phyloP scores from a whole-genome alignment of 305 asterid species.

The Fraxinus sp. region DNA sequence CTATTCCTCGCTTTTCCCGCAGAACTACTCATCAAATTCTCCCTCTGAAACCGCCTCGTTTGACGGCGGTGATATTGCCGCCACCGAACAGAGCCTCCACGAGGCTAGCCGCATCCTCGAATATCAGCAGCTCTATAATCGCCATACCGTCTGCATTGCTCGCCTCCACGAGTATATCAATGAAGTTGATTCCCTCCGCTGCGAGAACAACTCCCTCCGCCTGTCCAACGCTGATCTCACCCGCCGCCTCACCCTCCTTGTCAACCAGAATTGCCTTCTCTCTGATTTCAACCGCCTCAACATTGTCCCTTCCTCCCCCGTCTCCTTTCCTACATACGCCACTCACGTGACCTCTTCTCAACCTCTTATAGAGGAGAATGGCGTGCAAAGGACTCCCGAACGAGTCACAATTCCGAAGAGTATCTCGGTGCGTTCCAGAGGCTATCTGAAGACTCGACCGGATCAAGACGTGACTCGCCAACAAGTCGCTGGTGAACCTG shows the following conservation, averaged over 20 bases:
- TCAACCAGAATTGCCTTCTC: constrained; percentile 54
- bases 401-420: constrained; percentile 62
- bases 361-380: constrained; percentile 39
- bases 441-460: constrained; percentile 45
- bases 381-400: constrained; percentile 35
- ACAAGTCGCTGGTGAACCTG: constrained; percentile 29
- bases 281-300: constrained; percentile 43
- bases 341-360: constrained; percentile 26
- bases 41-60: constrained; percentile 47
- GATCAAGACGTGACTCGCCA: constrained; percentile 28
- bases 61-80: constrained; percentile 35
- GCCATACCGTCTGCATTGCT: constrained; percentile 57
- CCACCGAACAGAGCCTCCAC: constrained; percentile 40
- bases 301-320: constrained; percentile 33
- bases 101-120: constrained; percentile 55
- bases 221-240: constrained; percentile 60
- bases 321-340: constrained; percentile 27
- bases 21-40: constrained; percentile 40
- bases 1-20: constrained; percentile 49
- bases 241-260: constrained; percentile 42
- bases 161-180: constrained; percentile 58
- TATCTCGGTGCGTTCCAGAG: constrained; percentile 66
- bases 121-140: constrained; percentile 88
- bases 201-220: constrained; percentile 61
- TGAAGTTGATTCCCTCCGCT: constrained; percentile 57